Percentiles rank a stretch among this genome's conserved stretches.
Evolutionary conservation across 495 filamentous ascomycete species (phyloP).

Genomic region (Saxophila tyrrhenica): DNA sequence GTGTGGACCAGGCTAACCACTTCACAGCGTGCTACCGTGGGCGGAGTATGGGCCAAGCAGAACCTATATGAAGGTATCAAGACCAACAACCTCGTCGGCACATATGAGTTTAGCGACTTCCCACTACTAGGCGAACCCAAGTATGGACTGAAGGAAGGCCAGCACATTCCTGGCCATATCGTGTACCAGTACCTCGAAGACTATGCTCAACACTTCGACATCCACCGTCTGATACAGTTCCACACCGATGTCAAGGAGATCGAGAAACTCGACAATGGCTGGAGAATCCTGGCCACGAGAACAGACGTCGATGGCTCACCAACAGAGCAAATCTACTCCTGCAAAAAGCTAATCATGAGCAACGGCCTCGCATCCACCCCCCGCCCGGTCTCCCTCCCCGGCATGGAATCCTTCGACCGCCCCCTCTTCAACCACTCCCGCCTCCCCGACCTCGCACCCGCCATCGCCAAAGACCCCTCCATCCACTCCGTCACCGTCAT

Average conservation of each 20-base stretch:
- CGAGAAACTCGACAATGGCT: slow-evolving; percentile 28
- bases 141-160: slow-evolving; percentile 46
- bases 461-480: slow-evolving; percentile 24
- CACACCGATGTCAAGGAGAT: slow-evolving; percentile 41
- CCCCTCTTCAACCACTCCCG: slow-evolving; percentile 50
- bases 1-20: background rate
- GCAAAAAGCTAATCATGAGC: slow-evolving; percentile 42
- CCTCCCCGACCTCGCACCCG: background rate
- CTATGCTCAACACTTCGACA: slow-evolving; percentile 48
- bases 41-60: slow-evolving; percentile 52
- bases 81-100: slow-evolving; percentile 24
- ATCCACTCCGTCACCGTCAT: slow-evolving; percentile 46
- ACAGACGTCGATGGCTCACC: background rate
- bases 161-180: slow-evolving; percentile 58
- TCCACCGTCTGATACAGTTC: slow-evolving; percentile 44
- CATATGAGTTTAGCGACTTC: slow-evolving; percentile 20
- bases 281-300: slow-evolving; percentile 39
- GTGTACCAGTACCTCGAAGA: slow-evolving; percentile 55
- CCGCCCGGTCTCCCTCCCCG: slow-evolving; percentile 36
- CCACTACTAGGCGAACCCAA: slow-evolving; percentile 35
- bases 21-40: slow-evolving; percentile 35
- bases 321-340: background rate
- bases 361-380: slow-evolving; percentile 26
- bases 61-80: slow-evolving; percentile 24
- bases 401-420: slow-evolving; percentile 39